A percentile compares a stretch with the other conserved stretches of the same genome.
phyloP scores from a whole-genome alignment of 1,284 basidiomycete species.

The Leccinum griseonigrum region DNA sequence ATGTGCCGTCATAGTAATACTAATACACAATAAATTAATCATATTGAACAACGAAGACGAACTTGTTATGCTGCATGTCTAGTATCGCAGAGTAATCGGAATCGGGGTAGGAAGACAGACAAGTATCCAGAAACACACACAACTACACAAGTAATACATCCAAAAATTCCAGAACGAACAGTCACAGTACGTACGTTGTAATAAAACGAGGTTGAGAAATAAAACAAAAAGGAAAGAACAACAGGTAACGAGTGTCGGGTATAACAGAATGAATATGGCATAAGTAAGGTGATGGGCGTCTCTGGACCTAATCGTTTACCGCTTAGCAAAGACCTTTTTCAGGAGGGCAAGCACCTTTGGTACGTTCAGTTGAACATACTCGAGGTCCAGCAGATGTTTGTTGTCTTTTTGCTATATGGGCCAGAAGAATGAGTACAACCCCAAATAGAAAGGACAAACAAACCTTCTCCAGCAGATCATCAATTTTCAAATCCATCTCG shows the following conservation, averaged over 20 bases:
- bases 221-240: constrained; percentile 13
- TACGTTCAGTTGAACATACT: constrained; percentile 97
- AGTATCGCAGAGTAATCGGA: constrained; percentile 11
- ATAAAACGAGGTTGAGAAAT: constrained; percentile 17
- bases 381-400: constrained; percentile 91
- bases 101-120: constrained; percentile 32
- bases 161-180: constrained; percentile 32
- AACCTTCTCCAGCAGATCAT: constrained; percentile 94
- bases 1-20: not conserved
- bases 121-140: constrained; percentile 38
- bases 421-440: constrained; percentile 14
- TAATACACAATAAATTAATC: not conserved
- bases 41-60: not conserved
- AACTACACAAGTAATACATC: constrained; percentile 38
- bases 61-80: not conserved
- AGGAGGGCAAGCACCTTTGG: constrained; percentile 89
- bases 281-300: constrained; percentile 28
- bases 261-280: constrained; percentile 31
- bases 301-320: constrained; percentile 43
- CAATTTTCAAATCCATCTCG: constrained; percentile 99
- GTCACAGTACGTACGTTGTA: constrained; percentile 19
- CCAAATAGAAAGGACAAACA: constrained; percentile 5
- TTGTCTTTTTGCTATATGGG: constrained; percentile 94
- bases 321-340: constrained; percentile 89
- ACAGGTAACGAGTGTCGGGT: constrained; percentile 24